Conservation (phyloP, 352 stramenopile genomes). For the Phytophthora citricola region DNA sequence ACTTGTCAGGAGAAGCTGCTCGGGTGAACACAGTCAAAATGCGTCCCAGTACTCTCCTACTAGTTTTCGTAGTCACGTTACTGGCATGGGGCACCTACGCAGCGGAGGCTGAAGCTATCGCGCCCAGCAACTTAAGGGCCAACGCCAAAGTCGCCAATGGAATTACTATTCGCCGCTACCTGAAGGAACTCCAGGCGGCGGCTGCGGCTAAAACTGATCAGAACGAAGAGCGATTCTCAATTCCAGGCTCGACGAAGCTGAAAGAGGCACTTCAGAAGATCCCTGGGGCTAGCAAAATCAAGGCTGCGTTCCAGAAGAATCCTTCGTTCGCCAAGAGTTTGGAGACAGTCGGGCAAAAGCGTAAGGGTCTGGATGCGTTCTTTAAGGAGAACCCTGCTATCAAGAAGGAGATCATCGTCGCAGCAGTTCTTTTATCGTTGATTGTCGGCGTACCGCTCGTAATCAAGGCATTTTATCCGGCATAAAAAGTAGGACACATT, state of each 20-base stretch:
- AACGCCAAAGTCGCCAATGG: background rate
- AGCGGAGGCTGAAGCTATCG: background rate
- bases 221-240: constrained; percentile 14
- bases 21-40: background rate
- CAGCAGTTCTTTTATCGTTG: constrained; percentile 14
- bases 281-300: background rate
- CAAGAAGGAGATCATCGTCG: constrained; percentile 31
- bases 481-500: background rate
- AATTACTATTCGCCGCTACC: constrained; percentile 4
- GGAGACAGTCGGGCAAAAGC: constrained; percentile 1
- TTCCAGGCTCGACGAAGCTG: background rate
- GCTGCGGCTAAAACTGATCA: no score
- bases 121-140: background rate
- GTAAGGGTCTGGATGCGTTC: constrained; percentile 7
- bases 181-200: background rate
- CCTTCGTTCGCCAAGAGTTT: constrained; percentile 1
- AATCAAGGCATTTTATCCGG: constrained; percentile 25
- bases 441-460: constrained; percentile 11
- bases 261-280: constrained; percentile 3
- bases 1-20: background rate
- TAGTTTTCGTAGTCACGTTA: constrained; percentile 3
- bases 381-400: constrained; percentile 29
- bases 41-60: background rate
- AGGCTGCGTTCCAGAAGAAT: constrained; percentile 11
- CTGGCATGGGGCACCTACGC: background rate